These are phyloP conservation scores for Fusarium illudens DNA, from an alignment of 2,329 filamentous ascomycete species.

Conservation along the genomic window DNA sequence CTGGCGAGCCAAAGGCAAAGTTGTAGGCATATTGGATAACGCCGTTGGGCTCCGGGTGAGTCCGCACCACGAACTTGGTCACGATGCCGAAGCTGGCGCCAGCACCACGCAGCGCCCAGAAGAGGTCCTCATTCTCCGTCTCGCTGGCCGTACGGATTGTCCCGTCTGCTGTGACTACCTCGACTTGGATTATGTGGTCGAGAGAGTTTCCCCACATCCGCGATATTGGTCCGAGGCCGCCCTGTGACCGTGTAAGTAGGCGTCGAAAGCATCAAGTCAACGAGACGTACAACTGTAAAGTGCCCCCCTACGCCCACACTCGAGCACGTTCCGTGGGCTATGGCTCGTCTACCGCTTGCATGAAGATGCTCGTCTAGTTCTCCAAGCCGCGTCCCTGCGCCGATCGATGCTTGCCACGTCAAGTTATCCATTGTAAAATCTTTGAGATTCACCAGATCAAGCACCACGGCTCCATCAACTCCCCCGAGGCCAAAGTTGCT, in stretches of 20 bases:
- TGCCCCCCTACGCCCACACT: conserved; percentile 67
- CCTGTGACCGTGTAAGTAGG: conserved; percentile 46
- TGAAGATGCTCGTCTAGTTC: conserved; percentile 61
- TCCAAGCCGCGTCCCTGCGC: conserved; percentile 61
- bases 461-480: conserved; percentile 58
- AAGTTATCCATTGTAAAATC: conserved; percentile 60
- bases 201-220: conserved; percentile 66
- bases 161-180: conserved; percentile 66
- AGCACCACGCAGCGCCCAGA: conserved; percentile 65
- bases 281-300: conserved; percentile 60
- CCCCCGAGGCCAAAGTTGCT: conserved; percentile 59
- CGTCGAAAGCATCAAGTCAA: accelerated
- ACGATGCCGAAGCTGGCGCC: conserved; percentile 65
- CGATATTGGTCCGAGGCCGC: conserved; percentile 65
- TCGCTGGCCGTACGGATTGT: conserved; percentile 57
- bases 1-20: conserved; percentile 58
- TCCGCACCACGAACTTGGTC: conserved; percentile 65
- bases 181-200: conserved; percentile 58
- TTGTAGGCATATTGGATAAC: conserved; percentile 68
- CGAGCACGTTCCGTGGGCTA: conserved; percentile 68
- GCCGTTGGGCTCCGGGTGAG: conserved; percentile 63
- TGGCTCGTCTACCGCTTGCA: conserved; percentile 61
- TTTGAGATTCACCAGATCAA: conserved; percentile 64
- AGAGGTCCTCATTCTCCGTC: conserved; percentile 60
- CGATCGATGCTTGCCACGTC: conserved; percentile 64